Evolutionary conservation across 176 grass and related monocot genomes (phyloP), one percentile per base, ranked within the genome.

Genomic region (Aegilops speltoides): DNA sequence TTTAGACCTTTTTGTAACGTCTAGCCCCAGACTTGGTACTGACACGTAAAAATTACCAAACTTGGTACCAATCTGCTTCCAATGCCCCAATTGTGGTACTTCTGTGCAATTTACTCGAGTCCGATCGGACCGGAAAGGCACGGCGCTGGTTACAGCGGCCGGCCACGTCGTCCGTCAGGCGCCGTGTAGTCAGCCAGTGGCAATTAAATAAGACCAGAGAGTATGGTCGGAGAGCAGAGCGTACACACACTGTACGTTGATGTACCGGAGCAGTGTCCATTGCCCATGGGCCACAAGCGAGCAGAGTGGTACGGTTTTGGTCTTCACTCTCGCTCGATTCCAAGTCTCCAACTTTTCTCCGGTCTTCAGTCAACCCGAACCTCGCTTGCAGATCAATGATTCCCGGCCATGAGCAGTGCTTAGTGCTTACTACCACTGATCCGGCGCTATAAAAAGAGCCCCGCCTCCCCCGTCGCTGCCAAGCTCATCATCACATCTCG

Each of bases 331-430:
- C 48, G 48, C 48, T 52, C 20, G 56, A 8, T 59, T 59, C 56
- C 1, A 59, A 84, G 85, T 87, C 84, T 16, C 7, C 4, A 17
- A 6, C 68, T 69, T 69, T 87, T 85, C 68, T 23, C 56, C 61
- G 7, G 89, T 87, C 81, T 69, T 63, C 76, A 37, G 85, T 91
- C 89, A 73, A 91, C 74, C 40, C 9, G 20, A 22, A 3, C 56
- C 56, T 59, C 19, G 56, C 85, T 22, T 10, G 3, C 10, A 36
- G 24, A 50, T 41, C 26, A 15, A 19, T 46, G 7, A 19, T 84
- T 76, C 63, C 68, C 48, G 43, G 43, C 22, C 8, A 8, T 6
- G 1, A 87, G 31, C 69, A 73, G 59, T 17, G 52, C 52, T 20
- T 2, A 1, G 7, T 6, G 69, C 28, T 36, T 43, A 7, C 50